Base-by-base conservation (phyloP, 148 eudicot genomes). In the Rhododendron ovatum region DNA sequence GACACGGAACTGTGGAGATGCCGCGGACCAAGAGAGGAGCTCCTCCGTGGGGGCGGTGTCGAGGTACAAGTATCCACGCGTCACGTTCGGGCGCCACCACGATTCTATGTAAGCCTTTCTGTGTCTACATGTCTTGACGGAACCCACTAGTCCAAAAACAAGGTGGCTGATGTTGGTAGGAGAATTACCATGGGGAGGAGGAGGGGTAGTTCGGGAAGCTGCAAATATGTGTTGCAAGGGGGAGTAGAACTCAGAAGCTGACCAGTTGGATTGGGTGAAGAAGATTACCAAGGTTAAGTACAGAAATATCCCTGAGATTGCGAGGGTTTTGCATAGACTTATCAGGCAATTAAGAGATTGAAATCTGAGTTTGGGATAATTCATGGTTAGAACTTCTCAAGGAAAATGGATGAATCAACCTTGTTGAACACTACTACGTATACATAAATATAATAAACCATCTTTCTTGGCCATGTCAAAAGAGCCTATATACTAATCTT, bases 1-100 rank as follows among this genome's bases (percentile, higher is more conserved):
- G 41, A 89, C 37, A 11, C 75, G 55, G 55, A 69, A 50, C 20
- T 88, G 88, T 12, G 91, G 91, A 30, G 89, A 83, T 1, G 47
- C 7, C 3, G 80, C 1, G 26, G 89, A 53, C 91, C 89, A 89
- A 5, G 43, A 7, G 43, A 89, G 87, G 39, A 87, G 57, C 1
- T 85, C 87, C 1, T n/a, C 61, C 7, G 84, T 15, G 7, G 89
- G 91, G 41, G 59, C 22, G 2, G 18, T 48, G 43, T 89, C 89
- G 15, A 89, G 81, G 26, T 35, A 89, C 0, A 89, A 14, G 39
- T 67, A 80, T 3, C 91, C 91, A 4, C 89, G 82, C 0, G 89
- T 87, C 7, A 24, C 35, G 53, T 89, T 89, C 3, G 91, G 89
- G 13, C 84, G 55, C 91, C 91, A 89, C 91, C 91, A 90, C 24